Evolutionary conservation across 1,284 basidiomycete species (phyloP), one percentile per base, ranked within the genome.

Genomic region (Lentinula novae-zelandiae): DNA sequence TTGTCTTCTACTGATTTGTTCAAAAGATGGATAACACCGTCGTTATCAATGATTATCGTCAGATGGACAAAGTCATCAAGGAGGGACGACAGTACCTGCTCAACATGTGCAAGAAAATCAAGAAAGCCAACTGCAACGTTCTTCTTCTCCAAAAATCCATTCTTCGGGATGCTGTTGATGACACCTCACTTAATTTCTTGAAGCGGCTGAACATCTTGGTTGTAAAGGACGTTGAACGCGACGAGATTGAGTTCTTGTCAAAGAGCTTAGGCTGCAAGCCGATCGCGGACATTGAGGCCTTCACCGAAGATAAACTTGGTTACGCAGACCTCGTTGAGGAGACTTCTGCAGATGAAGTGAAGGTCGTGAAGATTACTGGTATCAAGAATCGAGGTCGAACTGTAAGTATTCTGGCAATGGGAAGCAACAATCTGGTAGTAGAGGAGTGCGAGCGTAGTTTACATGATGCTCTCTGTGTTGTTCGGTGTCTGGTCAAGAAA

Each of bases 31-130:
- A 99, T 78, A 99, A 99, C 80, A 98, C 97, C 40, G 96, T 99
- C 53, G 92, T 99, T 50, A 98, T 99, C 68, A 99, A 98, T 70
- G 96, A 99, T 77, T 99, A 99, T 80, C 89, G 97, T 42, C 97
- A 99, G 77, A 99, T 99, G 96, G 97, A 99, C 84, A 98, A 98
- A 76, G 96, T 99, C 65, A 90, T 99, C 75, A 99, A 99, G 76
- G 97, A 99, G 77, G 96, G 96, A 67, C 91, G 96, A 53, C 94
- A 97, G 77, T 99, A 99, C 75, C 85, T 99, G 64, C 87, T 99
- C 70, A 98, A 97, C 76, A 87, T 99, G 65, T 97, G 95, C 87
- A 99, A 99, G 78, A 96, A 95, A 78, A 99, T 99, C 80, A 99
- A 98, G 77, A 98, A 98, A 79, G 90, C 95, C 10, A 96, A 96